Base-by-base conservation (phyloP, 768 basidiomycete species). In the Auriscalpium vulgare region DNA sequence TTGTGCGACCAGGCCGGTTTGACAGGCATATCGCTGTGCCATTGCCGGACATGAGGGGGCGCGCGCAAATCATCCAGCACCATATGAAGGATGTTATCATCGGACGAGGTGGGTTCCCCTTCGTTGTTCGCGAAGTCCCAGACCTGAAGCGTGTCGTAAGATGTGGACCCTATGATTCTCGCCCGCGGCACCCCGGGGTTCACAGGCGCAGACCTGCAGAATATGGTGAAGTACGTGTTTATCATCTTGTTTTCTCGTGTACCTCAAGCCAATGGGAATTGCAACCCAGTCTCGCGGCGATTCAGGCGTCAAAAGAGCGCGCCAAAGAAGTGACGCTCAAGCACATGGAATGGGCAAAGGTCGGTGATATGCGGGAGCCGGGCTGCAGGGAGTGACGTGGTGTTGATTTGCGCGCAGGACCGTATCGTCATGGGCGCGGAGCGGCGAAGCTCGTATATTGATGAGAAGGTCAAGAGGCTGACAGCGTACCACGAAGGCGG, bases 401-500 rank as follows among this genome's bases (percentile, higher is more conserved):
- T 38, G 35, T 55, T 21, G 37, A 38, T 40, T n/a, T 44, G 8
- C 13, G n/a, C 47, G 23, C 62, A 85, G 88, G 92, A 95, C 70
- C 88, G 92, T 55, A 97, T 98, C 58, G 73, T 97, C 59, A 95
- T 99, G 94, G 97, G 97, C 45, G 91, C 91, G 8, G 95, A 98
- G 71, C 80, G 97, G 59, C 88, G 85, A 74, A 94, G 88, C 55
- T 84, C 87, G 44, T 94, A 84, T 67, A 89, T 97, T 58, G 87
- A 91, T 58, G 84, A 87, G 37, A 88, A 92, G 70, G 84, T 81
- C 37, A 95, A 94, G 69, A 73, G 87, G 54, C 82, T 90, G 48
- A 98, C 95, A 0, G 97, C 97, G 8, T 97, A 97, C 74, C 95
- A 98, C 72, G 97, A 99, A 87, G 91, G 90, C 58, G 94, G 92